Evolutionary conservation across 495 filamentous ascomycete species (phyloP).

Genomic region (Pseudoneurospora amorphoporcata): DNA sequence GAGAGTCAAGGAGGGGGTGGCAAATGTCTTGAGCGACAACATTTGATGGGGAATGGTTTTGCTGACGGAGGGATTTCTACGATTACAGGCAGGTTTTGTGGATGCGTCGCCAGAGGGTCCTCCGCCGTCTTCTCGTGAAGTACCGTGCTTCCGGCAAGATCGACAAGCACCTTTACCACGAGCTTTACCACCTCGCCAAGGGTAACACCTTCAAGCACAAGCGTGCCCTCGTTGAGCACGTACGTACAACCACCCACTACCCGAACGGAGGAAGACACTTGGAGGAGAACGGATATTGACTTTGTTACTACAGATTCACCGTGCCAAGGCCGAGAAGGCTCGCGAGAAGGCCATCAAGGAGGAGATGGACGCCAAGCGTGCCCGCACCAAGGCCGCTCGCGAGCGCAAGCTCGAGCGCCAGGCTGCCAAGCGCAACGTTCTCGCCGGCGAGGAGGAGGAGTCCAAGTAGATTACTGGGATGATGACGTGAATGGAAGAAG

Average conservation of each 20-base stretch:
- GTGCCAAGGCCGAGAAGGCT: constrained; percentile 96
- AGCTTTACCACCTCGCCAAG: constrained; percentile 99
- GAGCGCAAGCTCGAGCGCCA: constrained; percentile 89
- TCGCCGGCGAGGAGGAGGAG: constrained; percentile 67
- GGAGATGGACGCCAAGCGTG: constrained; percentile 99
- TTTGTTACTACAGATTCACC: constrained; percentile 68
- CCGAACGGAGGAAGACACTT: neutral
- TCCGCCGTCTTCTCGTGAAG: constrained; percentile 97
- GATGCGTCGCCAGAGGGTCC: constrained; percentile 99
- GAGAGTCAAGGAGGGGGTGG: neutral
- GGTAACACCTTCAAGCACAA: constrained; percentile 99
- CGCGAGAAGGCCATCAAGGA: constrained; percentile 93
- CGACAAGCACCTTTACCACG: constrained; percentile 99
- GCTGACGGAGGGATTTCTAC: constrained; percentile 18
- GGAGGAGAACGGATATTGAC: constrained; percentile 7
- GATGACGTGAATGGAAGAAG: constrained; percentile 26
- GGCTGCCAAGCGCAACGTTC: constrained; percentile 76
- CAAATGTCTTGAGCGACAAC: neutral
- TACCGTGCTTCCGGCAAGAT: constrained; percentile 99
- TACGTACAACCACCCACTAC: constrained; percentile 45
- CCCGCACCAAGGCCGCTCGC: constrained; percentile 98
- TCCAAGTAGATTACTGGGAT: constrained; percentile 25
- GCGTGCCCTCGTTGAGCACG: constrained; percentile 97
- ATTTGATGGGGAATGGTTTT: neutral
- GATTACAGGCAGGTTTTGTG: constrained; percentile 77